These are phyloP conservation scores for Colletotrichum lindemuthianum DNA, from an alignment of 2,329 filamentous ascomycete species.

Conservation along the genomic window DNA sequence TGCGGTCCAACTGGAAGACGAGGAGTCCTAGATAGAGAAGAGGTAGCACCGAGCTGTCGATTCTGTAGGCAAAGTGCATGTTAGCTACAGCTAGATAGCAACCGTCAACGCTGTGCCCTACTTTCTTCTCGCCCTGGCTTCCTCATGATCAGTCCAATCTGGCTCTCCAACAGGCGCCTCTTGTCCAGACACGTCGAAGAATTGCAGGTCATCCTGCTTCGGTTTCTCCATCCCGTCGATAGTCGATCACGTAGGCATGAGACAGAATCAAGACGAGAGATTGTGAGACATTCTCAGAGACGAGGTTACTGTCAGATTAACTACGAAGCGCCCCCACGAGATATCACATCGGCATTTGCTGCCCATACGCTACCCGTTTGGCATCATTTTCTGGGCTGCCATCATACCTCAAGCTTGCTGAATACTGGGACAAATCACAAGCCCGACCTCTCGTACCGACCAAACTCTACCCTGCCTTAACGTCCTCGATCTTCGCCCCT, in stretches of 20 bases:
- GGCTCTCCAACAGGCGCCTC: slow-evolving; percentile 1
- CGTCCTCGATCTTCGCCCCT: too few relatives aligned
- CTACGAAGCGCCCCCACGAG: neutral
- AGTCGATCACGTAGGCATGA: neutral
- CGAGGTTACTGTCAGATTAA: neutral
- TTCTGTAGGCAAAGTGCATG: slow-evolving; percentile 42
- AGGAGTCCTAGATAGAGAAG: slow-evolving; percentile 60
- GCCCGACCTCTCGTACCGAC: too few relatives aligned
- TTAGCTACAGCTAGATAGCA: neutral
- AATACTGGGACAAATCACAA: neutral
- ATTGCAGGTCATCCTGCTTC: slow-evolving; percentile 11
- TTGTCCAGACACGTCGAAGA: slow-evolving; percentile 1
- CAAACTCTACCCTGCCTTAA: neutral
- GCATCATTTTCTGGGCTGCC: slow-evolving; percentile 15
- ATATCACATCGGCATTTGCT: slow-evolving; percentile 20
- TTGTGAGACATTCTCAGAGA: neutral
- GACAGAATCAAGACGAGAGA: neutral
- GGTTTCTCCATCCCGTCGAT: neutral
- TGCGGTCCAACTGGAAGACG: slow-evolving; percentile 62
- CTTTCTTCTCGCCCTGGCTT: slow-evolving; percentile 35
- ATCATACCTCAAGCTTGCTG: neutral
- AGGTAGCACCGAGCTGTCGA: slow-evolving; percentile 57
- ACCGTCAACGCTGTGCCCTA: slow-evolving; percentile 4
- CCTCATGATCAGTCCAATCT: slow-evolving; percentile 36
- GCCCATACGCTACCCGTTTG: neutral